Evolutionary conservation across 768 basidiomycete genomes (phyloP).

Genomic region (Gloeophyllum trabeum): DNA sequence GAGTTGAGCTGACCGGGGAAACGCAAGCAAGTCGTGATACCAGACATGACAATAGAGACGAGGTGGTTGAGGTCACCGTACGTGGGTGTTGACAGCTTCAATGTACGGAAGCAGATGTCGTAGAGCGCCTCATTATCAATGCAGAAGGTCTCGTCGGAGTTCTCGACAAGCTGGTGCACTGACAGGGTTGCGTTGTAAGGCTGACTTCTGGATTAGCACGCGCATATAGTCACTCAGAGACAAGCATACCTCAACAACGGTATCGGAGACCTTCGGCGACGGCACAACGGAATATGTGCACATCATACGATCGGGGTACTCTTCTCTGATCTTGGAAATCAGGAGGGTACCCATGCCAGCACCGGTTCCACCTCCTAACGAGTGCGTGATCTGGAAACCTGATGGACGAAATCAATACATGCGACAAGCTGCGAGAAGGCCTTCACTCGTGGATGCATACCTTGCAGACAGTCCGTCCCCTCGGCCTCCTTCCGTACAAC

Average conservation of each 20-base stretch:
- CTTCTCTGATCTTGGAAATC: constrained; percentile 98
- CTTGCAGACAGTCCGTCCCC: constrained; percentile 93
- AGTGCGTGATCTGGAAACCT: constrained; percentile 99
- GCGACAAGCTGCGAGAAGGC: background rate
- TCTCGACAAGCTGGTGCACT: constrained; percentile 97
- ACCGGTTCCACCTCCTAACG: constrained; percentile 97
- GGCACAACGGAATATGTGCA: constrained; percentile 99
- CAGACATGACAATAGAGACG: constrained; percentile 97
- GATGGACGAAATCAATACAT: constrained; percentile 4
- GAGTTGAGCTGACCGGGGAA: constrained; percentile 99
- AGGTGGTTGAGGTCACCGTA: constrained; percentile 98
- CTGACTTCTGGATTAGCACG: no score
- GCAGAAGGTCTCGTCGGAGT: constrained; percentile 99
- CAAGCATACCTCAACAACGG: constrained; percentile 83
- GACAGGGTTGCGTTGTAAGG: constrained; percentile 99
- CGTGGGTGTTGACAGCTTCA: constrained; percentile 91
- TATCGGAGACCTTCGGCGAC: constrained; percentile 95
- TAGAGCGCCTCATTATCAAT: constrained; percentile 99
- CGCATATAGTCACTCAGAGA: no score
- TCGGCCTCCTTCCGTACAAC: constrained; percentile 99
- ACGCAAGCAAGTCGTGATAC: constrained; percentile 95
- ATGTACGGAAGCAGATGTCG: constrained; percentile 97
- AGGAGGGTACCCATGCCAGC: constrained; percentile 99
- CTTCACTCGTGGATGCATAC: constrained; percentile 20
- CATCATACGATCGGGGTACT: constrained; percentile 99